These are phyloP conservation scores for Plectosphaerella cucumerina DNA, from an alignment of 2,329 filamentous ascomycete species.

Conservation along the genomic window DNA sequence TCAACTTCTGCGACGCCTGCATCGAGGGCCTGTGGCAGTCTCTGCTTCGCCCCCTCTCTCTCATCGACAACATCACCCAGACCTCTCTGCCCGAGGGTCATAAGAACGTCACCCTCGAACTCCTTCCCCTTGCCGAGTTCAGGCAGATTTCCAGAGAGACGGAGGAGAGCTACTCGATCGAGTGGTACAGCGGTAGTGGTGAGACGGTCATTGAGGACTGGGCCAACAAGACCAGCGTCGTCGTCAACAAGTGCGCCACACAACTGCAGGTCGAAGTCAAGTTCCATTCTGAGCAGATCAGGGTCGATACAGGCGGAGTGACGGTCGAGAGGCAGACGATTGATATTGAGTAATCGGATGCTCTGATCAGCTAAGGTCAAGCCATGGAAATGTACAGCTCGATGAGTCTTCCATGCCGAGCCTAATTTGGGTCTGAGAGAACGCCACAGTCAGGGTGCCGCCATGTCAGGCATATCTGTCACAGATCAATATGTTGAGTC, in stretches of 20 bases:
- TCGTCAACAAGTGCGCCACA: constrained; percentile 9
- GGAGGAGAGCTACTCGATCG: constrained; percentile 19
- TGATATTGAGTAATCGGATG: constrained; percentile 5
- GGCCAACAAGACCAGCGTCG: constrained; percentile 21
- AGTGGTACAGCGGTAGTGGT: constrained; percentile 19
- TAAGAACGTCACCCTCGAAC: constrained; percentile 17
- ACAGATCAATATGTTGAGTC: too few relatives aligned
- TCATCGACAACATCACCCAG: constrained; percentile 23
- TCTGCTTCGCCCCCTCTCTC: constrained; percentile 17
- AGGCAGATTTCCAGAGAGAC: constrained; percentile 16
- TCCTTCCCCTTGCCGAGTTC: constrained; percentile 21
- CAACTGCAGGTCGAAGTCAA: constrained; percentile 20
- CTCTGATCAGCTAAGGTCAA: too few relatives aligned
- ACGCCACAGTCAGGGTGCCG: too few relatives aligned
- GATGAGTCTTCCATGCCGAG: too few relatives aligned
- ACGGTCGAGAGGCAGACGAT: constrained; percentile 16
- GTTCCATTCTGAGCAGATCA: constrained; percentile 22
- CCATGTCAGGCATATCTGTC: too few relatives aligned
- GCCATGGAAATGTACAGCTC: too few relatives aligned
- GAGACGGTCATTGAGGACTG: constrained; percentile 15
- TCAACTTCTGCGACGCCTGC: constrained; percentile 22
- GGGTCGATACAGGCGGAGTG: constrained; percentile 14
- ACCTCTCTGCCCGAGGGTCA: constrained; percentile 12
- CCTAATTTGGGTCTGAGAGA: too few relatives aligned
- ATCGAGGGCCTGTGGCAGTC: constrained; percentile 24